phyloP scores from a whole-genome alignment of 805 yeast species.

The Torulaspora gathmanii region DNA sequence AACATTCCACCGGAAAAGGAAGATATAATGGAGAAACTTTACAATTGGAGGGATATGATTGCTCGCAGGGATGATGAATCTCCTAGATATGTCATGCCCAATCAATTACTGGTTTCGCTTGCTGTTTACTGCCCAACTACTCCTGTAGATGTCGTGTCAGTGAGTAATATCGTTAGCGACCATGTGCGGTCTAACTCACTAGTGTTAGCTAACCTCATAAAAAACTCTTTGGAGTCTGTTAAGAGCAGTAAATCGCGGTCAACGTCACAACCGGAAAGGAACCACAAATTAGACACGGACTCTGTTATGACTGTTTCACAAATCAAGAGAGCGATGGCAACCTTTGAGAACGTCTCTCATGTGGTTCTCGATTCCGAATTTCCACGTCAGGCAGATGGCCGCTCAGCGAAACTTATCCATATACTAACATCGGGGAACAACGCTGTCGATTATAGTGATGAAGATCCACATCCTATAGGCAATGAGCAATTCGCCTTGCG shows the following conservation, averaged over 20 bases:
- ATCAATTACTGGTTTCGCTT: conserved; percentile 63
- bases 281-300: neutral
- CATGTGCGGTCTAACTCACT: conserved; percentile 54
- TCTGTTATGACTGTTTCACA: conserved; percentile 16
- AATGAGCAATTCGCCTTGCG: conserved; percentile 19
- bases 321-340: conserved; percentile 15
- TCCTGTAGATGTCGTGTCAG: conserved; percentile 49
- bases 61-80: conserved; percentile 84
- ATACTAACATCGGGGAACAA: conserved; percentile 5
- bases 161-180: conserved; percentile 45
- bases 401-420: conserved; percentile 14
- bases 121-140: conserved; percentile 56
- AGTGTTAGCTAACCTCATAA: conserved; percentile 55
- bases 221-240: conserved; percentile 34
- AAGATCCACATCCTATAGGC: conserved; percentile 7
- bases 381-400: neutral
- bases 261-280: neutral
- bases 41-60: conserved; percentile 73
- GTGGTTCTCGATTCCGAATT: neutral
- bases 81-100: conserved; percentile 75
- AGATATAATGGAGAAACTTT: conserved; percentile 55
- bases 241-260: conserved; percentile 8
- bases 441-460: conserved; percentile 10
- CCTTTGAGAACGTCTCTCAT: conserved; percentile 8
- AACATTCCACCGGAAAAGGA: conserved; percentile 53